Evolutionary conservation across 768 basidiomycete species (phyloP).

Genomic region (Calocybe gangraenosa): DNA sequence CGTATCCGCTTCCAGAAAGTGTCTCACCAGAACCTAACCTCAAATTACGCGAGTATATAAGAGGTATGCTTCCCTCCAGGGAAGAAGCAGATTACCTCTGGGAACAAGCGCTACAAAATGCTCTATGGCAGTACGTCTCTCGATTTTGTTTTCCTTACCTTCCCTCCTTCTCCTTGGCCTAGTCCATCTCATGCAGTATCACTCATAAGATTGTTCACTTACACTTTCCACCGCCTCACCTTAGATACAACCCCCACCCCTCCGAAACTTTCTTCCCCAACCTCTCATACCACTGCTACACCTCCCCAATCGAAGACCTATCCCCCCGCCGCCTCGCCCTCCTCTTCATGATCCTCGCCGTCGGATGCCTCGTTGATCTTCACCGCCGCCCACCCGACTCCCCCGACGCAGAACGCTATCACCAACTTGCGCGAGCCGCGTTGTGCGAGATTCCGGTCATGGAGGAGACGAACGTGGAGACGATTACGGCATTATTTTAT

Average conservation of each 20-base stretch:
- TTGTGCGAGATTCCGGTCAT: slow-evolving; percentile 60
- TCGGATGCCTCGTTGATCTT: slow-evolving; percentile 64
- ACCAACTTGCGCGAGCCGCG: slow-evolving; percentile 54
- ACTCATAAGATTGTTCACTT: too few relatives aligned
- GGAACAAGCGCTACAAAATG: slow-evolving; percentile 57
- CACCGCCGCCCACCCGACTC: slow-evolving; percentile 39
- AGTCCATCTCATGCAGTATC: too few relatives aligned
- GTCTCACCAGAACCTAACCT: slow-evolving; percentile 50
- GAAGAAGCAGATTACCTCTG: slow-evolving; percentile 59
- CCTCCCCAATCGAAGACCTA: slow-evolving; percentile 43
- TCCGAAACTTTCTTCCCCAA: slow-evolving; percentile 64
- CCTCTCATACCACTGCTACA: slow-evolving; percentile 62
- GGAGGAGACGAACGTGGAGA: slow-evolving; percentile 66
- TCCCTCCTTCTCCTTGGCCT: too few relatives aligned
- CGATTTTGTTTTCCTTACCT: slow-evolving; percentile 4
- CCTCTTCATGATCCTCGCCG: slow-evolving; percentile 66
- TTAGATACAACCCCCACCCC: slow-evolving; percentile 61
- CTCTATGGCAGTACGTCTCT: slow-evolving; percentile 57
- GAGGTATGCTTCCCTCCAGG: slow-evolving; percentile 50
- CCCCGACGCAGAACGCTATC: slow-evolving; percentile 55
- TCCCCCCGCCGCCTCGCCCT: slow-evolving; percentile 62
- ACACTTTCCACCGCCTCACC: neutral
- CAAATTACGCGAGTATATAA: slow-evolving; percentile 51
- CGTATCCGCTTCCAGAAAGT: slow-evolving; percentile 47
- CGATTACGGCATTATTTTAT: slow-evolving; percentile 56